These are phyloP conservation scores for Edaphochlamys debaryana DNA, from an alignment of 139 green algal genomes.

Conservation along the genomic window DNA sequence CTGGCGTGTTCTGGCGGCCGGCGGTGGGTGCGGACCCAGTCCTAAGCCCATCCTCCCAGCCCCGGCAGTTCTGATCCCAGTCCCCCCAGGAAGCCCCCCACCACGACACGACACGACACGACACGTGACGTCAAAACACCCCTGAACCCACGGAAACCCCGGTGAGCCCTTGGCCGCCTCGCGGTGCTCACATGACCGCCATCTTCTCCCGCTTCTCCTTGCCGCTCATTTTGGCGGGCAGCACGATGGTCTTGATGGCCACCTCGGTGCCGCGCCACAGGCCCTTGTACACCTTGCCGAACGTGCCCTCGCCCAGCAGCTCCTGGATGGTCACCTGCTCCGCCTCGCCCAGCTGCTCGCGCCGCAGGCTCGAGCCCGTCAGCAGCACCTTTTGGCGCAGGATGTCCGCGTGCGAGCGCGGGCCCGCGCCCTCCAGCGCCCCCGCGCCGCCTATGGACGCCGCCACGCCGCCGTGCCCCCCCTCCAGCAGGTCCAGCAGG, in stretches of 20 bases:
- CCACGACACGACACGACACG: too few species aligned
- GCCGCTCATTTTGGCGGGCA: constrained; percentile 44
- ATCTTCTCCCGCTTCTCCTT: constrained; percentile 60
- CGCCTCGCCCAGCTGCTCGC: constrained; percentile 31
- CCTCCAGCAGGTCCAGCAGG: constrained; percentile 38
- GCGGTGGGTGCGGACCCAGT: too few species aligned
- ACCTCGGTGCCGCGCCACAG: constrained; percentile 58
- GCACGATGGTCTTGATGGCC: constrained; percentile 62
- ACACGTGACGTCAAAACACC: too few species aligned
- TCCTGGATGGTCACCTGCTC: constrained; percentile 35
- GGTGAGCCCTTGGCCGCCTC: constrained; percentile 67
- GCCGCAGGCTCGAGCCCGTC: constrained; percentile 2
- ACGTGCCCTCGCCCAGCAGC: constrained; percentile 40
- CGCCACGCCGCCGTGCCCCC: neutral
- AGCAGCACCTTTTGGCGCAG: constrained; percentile 42
- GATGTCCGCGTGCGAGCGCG: neutral
- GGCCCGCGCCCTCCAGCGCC: neutral
- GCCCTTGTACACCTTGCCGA: constrained; percentile 45
- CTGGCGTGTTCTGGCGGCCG: too few species aligned
- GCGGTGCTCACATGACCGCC: constrained; percentile 64
- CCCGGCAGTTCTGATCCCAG: too few species aligned
- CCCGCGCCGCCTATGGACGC: neutral
- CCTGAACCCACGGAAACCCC: too few species aligned
- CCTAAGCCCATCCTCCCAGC: too few species aligned
- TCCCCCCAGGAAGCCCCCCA: too few species aligned